A percentile compares a stretch with the other conserved stretches of the same genome.
These are phyloP conservation scores for Dispira simplex DNA, from an alignment of 192 early-diverging fungal genomes.

Conservation along the genomic window DNA sequence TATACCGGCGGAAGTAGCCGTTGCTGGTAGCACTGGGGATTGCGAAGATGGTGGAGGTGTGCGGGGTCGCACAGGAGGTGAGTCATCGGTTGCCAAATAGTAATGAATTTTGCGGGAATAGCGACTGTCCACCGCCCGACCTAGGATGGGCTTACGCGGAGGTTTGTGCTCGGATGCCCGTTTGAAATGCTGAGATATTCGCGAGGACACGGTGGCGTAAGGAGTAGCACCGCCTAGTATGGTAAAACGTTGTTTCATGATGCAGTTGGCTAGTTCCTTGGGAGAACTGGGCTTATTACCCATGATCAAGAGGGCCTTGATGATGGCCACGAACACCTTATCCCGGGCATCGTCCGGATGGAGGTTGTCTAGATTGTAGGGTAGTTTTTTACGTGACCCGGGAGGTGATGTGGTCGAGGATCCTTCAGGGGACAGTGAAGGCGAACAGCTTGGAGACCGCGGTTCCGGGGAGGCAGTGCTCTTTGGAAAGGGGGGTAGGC, in stretches of 20 bases:
- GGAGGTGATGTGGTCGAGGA: background rate
- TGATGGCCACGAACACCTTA: constrained; percentile 76
- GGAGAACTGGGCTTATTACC: constrained; percentile 70
- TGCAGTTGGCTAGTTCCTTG: constrained; percentile 61
- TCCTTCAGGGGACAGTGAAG: background rate
- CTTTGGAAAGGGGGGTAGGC: background rate
- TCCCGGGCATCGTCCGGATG: constrained; percentile 68
- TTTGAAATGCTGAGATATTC: constrained; percentile 82
- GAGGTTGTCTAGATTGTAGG: constrained; percentile 16
- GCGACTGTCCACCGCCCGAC: constrained; percentile 47
- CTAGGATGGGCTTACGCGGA: constrained; percentile 52
- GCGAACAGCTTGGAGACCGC: background rate
- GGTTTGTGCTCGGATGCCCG: constrained; percentile 59
- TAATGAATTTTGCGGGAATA: constrained; percentile 62
- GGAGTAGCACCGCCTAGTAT: constrained; percentile 71
- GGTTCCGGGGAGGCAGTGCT: background rate
- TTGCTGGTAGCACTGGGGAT: background rate
- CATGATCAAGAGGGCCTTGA: constrained; percentile 59
- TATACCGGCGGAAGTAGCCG: too few species aligned
- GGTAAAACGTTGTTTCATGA: constrained; percentile 64
- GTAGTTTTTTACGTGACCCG: background rate
- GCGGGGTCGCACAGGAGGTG: constrained; percentile 1
- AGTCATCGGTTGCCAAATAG: constrained; percentile 39
- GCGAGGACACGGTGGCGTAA: constrained; percentile 76
- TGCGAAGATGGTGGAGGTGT: background rate